phyloP scores from a whole-genome alignment of 2,329 filamentous ascomycete species.

The Nemania sp. region DNA sequence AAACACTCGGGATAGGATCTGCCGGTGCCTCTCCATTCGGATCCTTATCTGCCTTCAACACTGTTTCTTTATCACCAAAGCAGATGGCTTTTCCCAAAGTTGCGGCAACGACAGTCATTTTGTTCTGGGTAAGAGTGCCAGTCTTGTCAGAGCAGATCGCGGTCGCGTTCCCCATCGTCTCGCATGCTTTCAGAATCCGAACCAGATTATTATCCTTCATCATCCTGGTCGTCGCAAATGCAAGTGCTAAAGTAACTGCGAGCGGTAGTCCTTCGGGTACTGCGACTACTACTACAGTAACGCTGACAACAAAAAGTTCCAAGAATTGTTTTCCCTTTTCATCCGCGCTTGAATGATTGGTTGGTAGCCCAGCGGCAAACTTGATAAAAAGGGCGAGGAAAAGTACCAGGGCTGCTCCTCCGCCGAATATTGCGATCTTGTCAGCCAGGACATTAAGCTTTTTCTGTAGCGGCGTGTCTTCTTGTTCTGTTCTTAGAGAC shows the following conservation, averaged over 20 bases:
- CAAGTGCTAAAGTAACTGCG: background rate
- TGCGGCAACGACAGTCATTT: background rate
- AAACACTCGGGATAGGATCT: background rate
- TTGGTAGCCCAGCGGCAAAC: background rate
- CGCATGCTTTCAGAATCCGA: background rate
- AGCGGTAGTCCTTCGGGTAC: background rate
- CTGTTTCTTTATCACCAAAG: background rate
- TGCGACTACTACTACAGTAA: background rate
- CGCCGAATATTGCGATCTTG: background rate
- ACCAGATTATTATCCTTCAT: background rate
- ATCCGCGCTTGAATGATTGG: background rate
- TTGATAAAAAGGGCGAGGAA: background rate
- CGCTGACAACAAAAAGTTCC: background rate
- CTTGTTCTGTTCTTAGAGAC: background rate
- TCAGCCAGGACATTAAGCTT: background rate
- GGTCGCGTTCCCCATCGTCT: background rate
- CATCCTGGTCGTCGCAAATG: background rate
- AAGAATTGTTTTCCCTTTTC: background rate
- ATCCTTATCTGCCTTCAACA: background rate
- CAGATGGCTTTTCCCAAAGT: background rate
- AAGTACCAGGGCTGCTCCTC: background rate
- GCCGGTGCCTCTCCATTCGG: background rate
- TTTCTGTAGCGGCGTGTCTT: background rate
- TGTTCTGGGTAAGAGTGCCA: background rate
- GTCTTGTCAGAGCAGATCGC: background rate